Conservation (phyloP, 345 rosid species). For the Citropsis articulata region DNA sequence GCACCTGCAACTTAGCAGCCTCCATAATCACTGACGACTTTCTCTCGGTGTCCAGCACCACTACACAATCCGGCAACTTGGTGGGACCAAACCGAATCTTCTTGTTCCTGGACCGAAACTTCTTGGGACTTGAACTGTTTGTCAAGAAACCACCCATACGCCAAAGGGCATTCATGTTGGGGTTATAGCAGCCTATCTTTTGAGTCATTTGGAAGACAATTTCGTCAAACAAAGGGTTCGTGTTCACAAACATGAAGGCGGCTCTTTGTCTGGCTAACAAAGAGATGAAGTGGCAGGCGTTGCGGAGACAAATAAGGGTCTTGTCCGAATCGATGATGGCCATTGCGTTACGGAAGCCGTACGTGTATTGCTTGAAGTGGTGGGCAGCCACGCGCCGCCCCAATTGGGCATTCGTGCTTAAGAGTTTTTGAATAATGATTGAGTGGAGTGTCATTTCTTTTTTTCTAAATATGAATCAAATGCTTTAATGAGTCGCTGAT, state of each 20-base stretch:
- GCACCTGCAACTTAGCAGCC: slow-evolving; percentile 78
- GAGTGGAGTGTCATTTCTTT: slow-evolving; percentile 77
- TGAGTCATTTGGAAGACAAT: slow-evolving; percentile 76
- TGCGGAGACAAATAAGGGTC: slow-evolving; percentile 87
- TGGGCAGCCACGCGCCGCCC: slow-evolving; percentile 72
- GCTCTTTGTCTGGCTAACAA: slow-evolving; percentile 56
- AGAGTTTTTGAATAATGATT: slow-evolving; percentile 79
- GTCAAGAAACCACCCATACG: slow-evolving; percentile 82
- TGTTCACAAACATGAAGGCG: slow-evolving; percentile 78
- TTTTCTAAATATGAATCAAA: neutral
- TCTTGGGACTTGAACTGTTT: slow-evolving; percentile 88
- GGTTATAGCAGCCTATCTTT: slow-evolving; percentile 63
- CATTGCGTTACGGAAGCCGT: slow-evolving; percentile 66
- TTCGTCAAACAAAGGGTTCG: slow-evolving; percentile 86
- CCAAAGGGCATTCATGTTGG: slow-evolving; percentile 62
- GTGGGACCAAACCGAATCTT: slow-evolving; percentile 82
- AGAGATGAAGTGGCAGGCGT: slow-evolving; percentile 74
- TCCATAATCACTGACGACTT: slow-evolving; percentile 80
- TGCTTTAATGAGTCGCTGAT: neutral
- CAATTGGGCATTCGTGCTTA: slow-evolving; percentile 76
- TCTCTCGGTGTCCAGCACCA: slow-evolving; percentile 83
- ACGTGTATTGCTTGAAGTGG: slow-evolving; percentile 79
- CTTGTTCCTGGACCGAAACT: slow-evolving; percentile 82
- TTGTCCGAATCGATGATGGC: slow-evolving; percentile 80
- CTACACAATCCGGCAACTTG: slow-evolving; percentile 84